Conservation (phyloP, 179 eudicot species). For the Nepenthes alata region DNA sequence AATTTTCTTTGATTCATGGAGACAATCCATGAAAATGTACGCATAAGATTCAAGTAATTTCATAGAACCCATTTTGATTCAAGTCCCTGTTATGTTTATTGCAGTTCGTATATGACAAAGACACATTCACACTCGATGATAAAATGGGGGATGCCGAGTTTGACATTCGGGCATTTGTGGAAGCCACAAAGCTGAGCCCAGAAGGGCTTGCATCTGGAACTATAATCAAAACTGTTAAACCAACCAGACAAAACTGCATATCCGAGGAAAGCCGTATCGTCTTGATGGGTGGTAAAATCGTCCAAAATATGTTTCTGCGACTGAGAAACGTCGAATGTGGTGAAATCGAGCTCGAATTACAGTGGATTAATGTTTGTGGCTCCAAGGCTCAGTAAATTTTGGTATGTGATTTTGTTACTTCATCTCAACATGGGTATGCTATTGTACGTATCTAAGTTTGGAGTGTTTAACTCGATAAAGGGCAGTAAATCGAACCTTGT, state of each 20-base stretch:
- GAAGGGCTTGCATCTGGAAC: constrained; percentile 16
- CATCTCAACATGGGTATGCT: too few species aligned
- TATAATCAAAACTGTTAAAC: constrained; percentile 12
- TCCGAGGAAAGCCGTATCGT: constrained; percentile 24
- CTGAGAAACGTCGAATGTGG: constrained; percentile 24
- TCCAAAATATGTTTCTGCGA: constrained; percentile 25
- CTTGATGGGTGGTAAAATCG: constrained; percentile 16
- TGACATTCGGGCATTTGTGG: constrained; percentile 16
- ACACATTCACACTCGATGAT: constrained; percentile 23
- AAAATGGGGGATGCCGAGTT: constrained; percentile 34
- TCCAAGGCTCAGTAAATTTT: too few species aligned
- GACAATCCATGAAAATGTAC: too few species aligned
- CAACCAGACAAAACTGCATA: constrained; percentile 20
- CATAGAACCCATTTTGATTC: not conserved
- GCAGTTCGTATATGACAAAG: constrained; percentile 26
- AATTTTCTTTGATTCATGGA: too few species aligned
- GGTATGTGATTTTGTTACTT: too few species aligned
- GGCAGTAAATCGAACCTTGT: too few species aligned
- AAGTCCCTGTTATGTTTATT: not conserved
- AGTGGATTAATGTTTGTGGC: constrained; percentile 20
- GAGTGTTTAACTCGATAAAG: too few species aligned
- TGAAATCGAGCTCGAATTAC: constrained; percentile 22
- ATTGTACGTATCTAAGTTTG: too few species aligned
- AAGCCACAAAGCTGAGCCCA: constrained; percentile 14
- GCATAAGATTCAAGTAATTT: not conserved